Evolutionary conservation across 352 stramenopile species (phyloP).

Genomic region (Globisporangium middletonii): DNA sequence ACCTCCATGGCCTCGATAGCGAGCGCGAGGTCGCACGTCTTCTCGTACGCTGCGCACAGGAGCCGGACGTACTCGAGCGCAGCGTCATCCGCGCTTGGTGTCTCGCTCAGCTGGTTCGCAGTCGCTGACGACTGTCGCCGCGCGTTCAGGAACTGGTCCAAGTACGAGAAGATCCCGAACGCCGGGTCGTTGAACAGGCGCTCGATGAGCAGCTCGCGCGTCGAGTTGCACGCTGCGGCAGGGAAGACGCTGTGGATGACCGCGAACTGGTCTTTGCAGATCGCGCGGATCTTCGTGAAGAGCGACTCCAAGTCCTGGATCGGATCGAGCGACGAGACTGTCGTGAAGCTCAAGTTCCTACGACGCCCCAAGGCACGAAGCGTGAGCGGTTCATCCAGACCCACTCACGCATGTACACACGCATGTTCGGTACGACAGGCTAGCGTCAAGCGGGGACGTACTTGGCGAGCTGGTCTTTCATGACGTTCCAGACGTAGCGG

Average conservation of each 20-base stretch:
- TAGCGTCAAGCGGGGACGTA: conserved; percentile 13
- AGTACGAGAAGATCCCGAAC: conserved; percentile 70
- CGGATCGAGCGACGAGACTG: conserved; percentile 32
- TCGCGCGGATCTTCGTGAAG: conserved; percentile 43
- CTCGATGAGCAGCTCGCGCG: conserved; percentile 62
- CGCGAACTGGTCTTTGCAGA: conserved; percentile 67
- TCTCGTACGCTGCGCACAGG: conserved; percentile 61
- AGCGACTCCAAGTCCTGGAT: conserved; percentile 64
- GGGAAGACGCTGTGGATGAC: conserved; percentile 66
- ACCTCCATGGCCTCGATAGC: conserved; percentile 44
- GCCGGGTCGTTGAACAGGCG: conserved; percentile 73
- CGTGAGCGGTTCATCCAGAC: not conserved
- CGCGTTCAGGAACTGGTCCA: conserved; percentile 63
- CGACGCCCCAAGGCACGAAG: not conserved
- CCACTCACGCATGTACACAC: too few species aligned
- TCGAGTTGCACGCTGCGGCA: conserved; percentile 25
- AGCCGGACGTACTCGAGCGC: conserved; percentile 58
- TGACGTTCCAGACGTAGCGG: conserved; percentile 82
- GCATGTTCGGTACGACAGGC: too few species aligned
- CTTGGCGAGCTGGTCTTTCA: conserved; percentile 64
- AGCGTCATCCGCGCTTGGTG: conserved; percentile 4
- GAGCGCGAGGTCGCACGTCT: conserved; percentile 36
- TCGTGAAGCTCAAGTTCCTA: conserved; percentile 19
- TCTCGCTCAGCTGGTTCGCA: not conserved
- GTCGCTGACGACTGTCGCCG: conserved; percentile 17